Base-by-base conservation (phyloP, 441 rosid species). In the Erodium moschatum region DNA sequence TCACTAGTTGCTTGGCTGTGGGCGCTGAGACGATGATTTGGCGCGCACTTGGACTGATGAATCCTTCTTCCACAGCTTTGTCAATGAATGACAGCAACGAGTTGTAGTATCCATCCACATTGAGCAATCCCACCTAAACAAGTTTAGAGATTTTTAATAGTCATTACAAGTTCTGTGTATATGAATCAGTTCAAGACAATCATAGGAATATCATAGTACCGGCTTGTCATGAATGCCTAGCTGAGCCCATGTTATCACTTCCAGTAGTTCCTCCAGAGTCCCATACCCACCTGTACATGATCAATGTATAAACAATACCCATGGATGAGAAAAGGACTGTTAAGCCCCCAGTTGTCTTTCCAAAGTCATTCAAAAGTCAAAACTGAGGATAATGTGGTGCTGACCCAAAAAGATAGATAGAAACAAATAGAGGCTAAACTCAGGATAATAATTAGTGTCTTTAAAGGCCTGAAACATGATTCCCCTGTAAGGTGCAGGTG, bases 181-280 rank as follows among this genome's bases (percentile, higher is more conserved):
- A 8, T 40, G 3, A 29, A 40, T 40, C 44, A 6, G 11, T 40
- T 40, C 6, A 40, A 8, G 44, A 7, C 10, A 40, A 38, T 40
- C 44, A 40, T 8, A 40, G 0, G 44, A 40, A 40, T 12, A 40
- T 40, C 44, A 40, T 1, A 40, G 20, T 76, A 88, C 93, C 58
- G 93, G 93, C 69, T 88, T 88, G 10, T 88, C 89, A 65, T 88
- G 93, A 69, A 88, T 88, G 67, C 93, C 90, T 38, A 88, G 90
- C 71, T 88, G 93, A 69, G 93, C 93, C 93, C 93, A 88, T 71
- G 93, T 85, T 64, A 88, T 88, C 64, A 85, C 93, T 71, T 88
- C 93, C 66, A 88, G 87, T 69, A 88, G 83, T 73, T 88, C 93
- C 75, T 88, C 93, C 75, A 88, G 81, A 35, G 93, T 88, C 27